Evolutionary conservation across 352 stramenopile genomes (phyloP).

Genomic region (Globisporangium heterothallicum): DNA sequence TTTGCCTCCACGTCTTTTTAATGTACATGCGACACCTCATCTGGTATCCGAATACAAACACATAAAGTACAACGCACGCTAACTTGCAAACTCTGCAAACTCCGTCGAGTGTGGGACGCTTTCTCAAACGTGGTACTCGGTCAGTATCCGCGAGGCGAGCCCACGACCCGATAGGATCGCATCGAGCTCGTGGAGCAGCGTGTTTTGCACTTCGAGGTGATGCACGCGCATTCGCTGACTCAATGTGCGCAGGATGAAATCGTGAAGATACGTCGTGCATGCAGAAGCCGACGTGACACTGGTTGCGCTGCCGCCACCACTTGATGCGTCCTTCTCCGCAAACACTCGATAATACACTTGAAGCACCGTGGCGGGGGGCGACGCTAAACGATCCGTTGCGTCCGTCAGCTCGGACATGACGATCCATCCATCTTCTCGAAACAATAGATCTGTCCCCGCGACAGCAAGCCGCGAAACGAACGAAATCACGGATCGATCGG

Average conservation of each 20-base stretch:
- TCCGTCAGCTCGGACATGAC: not conserved
- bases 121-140: not conserved
- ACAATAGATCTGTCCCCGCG: not conserved
- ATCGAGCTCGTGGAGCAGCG: not conserved
- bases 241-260: slow-evolving; percentile 1
- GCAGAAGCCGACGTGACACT: too few species aligned
- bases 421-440: not conserved
- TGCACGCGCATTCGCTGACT: slow-evolving; percentile 1
- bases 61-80: not conserved
- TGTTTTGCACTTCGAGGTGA: slow-evolving; percentile 2
- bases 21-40: too few species aligned
- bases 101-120: too few species aligned
- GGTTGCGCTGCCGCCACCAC: not conserved
- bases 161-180: not conserved
- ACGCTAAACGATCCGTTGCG: not conserved
- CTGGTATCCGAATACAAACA: too few species aligned
- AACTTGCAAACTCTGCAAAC: not conserved
- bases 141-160: not conserved
- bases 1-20: too few species aligned
- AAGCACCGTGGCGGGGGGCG: not conserved
- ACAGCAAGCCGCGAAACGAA: not conserved
- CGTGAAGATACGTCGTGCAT: not conserved
- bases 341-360: not conserved
- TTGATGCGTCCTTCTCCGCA: too few species aligned
- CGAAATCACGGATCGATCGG: not conserved